phyloP scores from a whole-genome alignment of 331 rosid species.

The Phaseolus coccineus region DNA sequence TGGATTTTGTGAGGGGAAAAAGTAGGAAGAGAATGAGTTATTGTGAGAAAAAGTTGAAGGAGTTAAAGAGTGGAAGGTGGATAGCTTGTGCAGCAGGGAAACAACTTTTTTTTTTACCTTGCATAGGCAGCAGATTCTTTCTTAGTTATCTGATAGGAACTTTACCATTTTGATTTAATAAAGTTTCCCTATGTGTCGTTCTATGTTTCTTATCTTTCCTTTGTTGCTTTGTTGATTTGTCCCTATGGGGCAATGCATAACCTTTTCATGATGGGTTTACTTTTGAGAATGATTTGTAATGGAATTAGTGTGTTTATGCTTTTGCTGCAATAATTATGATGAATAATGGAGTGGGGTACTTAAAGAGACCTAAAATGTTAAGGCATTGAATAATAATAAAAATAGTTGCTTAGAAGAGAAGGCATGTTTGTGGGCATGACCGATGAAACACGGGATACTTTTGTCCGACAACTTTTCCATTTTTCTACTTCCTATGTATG shows the following conservation, averaged over 20 bases:
- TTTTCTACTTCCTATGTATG: not conserved
- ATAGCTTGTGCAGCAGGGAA: conserved; percentile 20
- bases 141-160: conserved; percentile 23
- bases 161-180: conserved; percentile 43
- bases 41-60: conserved; percentile 27
- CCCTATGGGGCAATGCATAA: not conserved
- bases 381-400: conserved; percentile 3
- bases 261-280: conserved; percentile 45
- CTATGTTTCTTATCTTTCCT: conserved; percentile 38
- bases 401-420: conserved; percentile 40
- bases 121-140: conserved; percentile 42
- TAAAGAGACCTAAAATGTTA: conserved; percentile 21
- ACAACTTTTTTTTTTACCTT: conserved; percentile 49
- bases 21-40: conserved; percentile 41
- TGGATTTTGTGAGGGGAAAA: conserved; percentile 18
- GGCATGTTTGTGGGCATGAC: conserved; percentile 33
- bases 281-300: conserved; percentile 33
- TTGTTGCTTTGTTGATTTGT: conserved; percentile 36
- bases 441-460: conserved; percentile 30
- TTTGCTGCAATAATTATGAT: conserved; percentile 39
- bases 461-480: conserved; percentile 16
- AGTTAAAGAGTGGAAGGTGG: conserved; percentile 38
- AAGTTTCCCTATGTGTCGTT: conserved; percentile 49
- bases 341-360: conserved; percentile 34
- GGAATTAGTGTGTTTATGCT: conserved; percentile 36